Evolutionary conservation across 2,329 filamentous ascomycete genomes (phyloP), one percentile per base, ranked within the genome.

Genomic region (Hypoxylon sp.): DNA sequence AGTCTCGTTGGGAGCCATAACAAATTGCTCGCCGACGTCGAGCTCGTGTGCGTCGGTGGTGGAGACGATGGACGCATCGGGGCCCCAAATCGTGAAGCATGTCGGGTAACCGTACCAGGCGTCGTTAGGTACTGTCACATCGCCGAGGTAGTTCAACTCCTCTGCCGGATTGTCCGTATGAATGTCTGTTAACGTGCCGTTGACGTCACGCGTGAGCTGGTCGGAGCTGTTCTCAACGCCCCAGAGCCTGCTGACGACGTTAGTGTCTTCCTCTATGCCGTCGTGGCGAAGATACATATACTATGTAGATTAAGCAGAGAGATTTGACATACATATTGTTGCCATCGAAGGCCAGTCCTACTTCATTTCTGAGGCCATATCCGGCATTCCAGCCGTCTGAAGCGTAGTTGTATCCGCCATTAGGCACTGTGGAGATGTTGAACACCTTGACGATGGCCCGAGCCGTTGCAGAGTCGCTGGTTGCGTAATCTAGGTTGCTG

Each of bases 171-270:
- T 90, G 70, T 88, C 80, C 52, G 83, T 78, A 65, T 89, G 85
- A 46, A 90, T 82, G 63, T 88, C 85, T 21, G 63, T 71, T 1
- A 66, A 64, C 3, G 37, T 54, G 43, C 67, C 75, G 14, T 81
- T 73, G 29, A 83, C 81, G 45, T 80, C 76, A 39, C 88, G 81
- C 14, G 76, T 77, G n/a, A 90, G 78, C 47, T 89, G 75, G 72
- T 90, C 88, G 2, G 85, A 87, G 30, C 84, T 87, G 73, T 91
- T 91, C 75, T 91, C 89, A 2, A 91, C 87, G 9, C 78, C 79
- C 78, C 81, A 84, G 59, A 78, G 71, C 72, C 76, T 70, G 46
- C 5, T 29, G 30, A 8, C 5, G 27, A 6, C 23, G 16, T 47
- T 21, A 37, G n/a, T 23, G 5, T 11, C 2, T 29, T 11, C n/a